Percentiles rank a stretch among this genome's conserved stretches.
Conservation (phyloP, 352 stramenopile species). For the Phytophthora syringae region DNA sequence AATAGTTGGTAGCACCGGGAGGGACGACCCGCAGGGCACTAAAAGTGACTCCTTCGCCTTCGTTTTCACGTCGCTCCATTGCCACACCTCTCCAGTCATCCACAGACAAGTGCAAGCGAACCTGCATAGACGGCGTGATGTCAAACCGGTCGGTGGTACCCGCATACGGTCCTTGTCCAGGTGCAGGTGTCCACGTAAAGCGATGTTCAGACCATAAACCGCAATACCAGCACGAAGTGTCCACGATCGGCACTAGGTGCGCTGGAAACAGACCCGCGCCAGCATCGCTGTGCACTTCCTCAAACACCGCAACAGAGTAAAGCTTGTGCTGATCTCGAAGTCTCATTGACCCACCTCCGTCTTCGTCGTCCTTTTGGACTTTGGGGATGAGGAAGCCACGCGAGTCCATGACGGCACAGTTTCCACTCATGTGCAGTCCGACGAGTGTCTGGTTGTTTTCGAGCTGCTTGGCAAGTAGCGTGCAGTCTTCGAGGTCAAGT, state of each 20-base stretch:
- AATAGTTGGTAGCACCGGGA: constrained; percentile 79
- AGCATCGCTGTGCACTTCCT: constrained; percentile 68
- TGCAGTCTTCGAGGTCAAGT: constrained; percentile 67
- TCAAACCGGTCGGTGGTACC: constrained; percentile 38
- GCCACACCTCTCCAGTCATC: constrained; percentile 74
- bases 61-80: constrained; percentile 61
- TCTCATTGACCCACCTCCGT: constrained; percentile 25
- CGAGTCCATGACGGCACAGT: constrained; percentile 71
- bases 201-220: constrained; percentile 78
- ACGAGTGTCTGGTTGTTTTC: constrained; percentile 79
- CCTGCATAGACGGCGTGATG: constrained; percentile 43
- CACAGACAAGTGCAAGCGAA: constrained; percentile 68
- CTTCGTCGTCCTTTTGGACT: constrained; percentile 39
- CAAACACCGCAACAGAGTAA: constrained; percentile 77
- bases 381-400: constrained; percentile 71
- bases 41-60: constrained; percentile 50
- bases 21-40: constrained; percentile 67
- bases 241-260: constrained; percentile 58
- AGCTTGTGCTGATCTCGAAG: constrained; percentile 81
- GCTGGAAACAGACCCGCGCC: constrained; percentile 56
- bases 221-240: constrained; percentile 84
- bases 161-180: constrained; percentile 44
- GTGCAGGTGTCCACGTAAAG: constrained; percentile 66
- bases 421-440: constrained; percentile 80
- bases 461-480: constrained; percentile 63